Evolutionary conservation across 129 eudicot genomes (phyloP).

Genomic region (Chrysanthemum seticuspe): DNA sequence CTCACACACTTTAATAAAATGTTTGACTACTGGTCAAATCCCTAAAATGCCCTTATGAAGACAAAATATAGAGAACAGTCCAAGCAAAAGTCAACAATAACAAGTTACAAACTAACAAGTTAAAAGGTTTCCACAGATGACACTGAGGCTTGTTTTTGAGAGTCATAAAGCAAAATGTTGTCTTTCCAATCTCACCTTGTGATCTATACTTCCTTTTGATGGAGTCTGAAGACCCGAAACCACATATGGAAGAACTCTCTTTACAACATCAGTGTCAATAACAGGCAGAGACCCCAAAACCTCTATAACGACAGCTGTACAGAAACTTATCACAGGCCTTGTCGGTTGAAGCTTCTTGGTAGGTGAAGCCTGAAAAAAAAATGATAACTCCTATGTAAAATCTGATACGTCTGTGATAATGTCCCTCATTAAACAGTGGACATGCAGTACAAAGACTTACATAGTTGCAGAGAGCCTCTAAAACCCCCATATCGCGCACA

Average conservation of each 20-base stretch:
- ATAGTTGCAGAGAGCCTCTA: slow-evolving; percentile 72
- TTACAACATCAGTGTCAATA: slow-evolving; percentile 57
- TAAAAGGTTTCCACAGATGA: too few relatives aligned
- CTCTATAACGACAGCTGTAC: slow-evolving; percentile 86
- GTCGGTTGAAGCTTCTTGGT: slow-evolving; percentile 66
- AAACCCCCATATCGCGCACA: slow-evolving; percentile 67
- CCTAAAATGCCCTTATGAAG: background rate
- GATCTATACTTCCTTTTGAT: slow-evolving; percentile 56
- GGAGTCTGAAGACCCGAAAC: slow-evolving; percentile 55
- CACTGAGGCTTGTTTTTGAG: too few relatives aligned
- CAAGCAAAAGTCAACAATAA: too few relatives aligned
- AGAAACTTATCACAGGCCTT: slow-evolving; percentile 66
- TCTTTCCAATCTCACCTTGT: slow-evolving; percentile 49
- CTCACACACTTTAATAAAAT: background rate
- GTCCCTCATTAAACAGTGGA: background rate
- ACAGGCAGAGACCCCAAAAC: slow-evolving; percentile 54
- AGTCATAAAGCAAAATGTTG: background rate
- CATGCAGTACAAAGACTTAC: slow-evolving; percentile 38
- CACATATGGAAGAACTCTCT: slow-evolving; percentile 78
- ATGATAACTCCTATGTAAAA: slow-evolving; percentile 3
- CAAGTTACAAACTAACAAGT: too few relatives aligned
- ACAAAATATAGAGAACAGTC: background rate
- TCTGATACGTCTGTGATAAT: background rate
- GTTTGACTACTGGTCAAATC: slow-evolving; percentile 6
- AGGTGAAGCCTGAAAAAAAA: slow-evolving; percentile 52